Base-by-base conservation (phyloP, 148 eudicot genomes). In the Beta vulgaris region DNA sequence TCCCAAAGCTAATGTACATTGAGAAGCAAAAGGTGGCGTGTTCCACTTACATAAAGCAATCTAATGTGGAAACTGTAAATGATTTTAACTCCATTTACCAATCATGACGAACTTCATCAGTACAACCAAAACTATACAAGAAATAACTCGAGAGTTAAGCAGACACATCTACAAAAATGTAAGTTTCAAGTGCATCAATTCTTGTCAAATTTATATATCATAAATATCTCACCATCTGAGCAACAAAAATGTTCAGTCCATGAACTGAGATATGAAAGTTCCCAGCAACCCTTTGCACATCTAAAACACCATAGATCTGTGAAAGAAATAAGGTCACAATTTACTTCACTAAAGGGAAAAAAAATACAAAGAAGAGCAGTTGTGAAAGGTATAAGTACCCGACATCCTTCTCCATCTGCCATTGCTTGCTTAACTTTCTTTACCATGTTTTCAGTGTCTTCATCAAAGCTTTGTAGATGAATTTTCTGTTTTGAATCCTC, bases 241-340 rank as follows among this genome's bases (percentile, higher is more conserved):
- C 99, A 69, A 96, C 99, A 76, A 89, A 96, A 64, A 96, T 89
- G 79, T 93, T 96, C 55, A 96, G 83, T 63, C 99, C 99, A 80
- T 96, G 99, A 82, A 96, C 99, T 61, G 99, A 96, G 62, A 96
- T 78, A 80, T 96, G 99, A 76, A 96, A 96, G 85, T 96, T 96
- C 74, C 99, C 99, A 55, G 99, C 99, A 86, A 96, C 99, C 84
- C 98, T 92, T 83, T 96, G 99, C 32, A 96, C 99, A 85, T 96
- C 98, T 80, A 96, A 72, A 78, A 83, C 84, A 74, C 99, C 99
- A 85, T 89, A 92, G 54, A 96, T 86, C 99, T 96, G 92, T 78
- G 79, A 79, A 80, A 80, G 51, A 55, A 43, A 78, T 63, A 36
- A 70, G 16, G 26, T 54, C 59, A 78, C 48, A 40, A 69, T 46